A percentile compares a stretch with the other conserved stretches of the same genome.
Evolutionary conservation across 108 stramenopile species (phyloP).

Genomic region (Fragilariopsis cylindrus): DNA sequence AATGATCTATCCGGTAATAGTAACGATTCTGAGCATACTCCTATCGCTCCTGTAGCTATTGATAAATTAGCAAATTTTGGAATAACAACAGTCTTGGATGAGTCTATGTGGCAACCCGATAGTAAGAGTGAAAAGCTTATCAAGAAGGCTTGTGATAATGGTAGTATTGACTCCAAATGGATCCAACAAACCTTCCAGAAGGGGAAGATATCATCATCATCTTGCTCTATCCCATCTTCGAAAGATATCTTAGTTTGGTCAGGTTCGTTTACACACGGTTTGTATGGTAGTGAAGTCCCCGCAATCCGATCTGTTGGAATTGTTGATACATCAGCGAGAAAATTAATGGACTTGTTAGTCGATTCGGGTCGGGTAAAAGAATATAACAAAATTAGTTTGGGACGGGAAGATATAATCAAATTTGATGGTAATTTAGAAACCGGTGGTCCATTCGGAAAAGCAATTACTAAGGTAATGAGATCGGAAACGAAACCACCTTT

Average conservation of each 20-base stretch:
- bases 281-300: conserved; percentile 71
- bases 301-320: conserved; percentile 67
- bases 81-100: conserved; percentile 43
- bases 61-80: conserved; percentile 52
- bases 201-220: conserved; percentile 6
- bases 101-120: conserved; percentile 60
- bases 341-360: conserved; percentile 65
- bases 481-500: conserved; percentile 62
- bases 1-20: conserved; percentile 27
- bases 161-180: conserved; percentile 13
- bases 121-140: conserved; percentile 44
- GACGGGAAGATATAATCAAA: conserved; percentile 58
- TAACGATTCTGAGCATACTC: conserved; percentile 54
- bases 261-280: conserved; percentile 61
- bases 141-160: conserved; percentile 4
- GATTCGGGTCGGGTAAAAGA: conserved; percentile 70
- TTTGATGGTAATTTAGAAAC: conserved; percentile 53
- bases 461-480: conserved; percentile 75
- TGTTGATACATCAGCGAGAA: conserved; percentile 55
- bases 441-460: conserved; percentile 52
- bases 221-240: neutral
- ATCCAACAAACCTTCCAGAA: conserved; percentile 30
- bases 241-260: conserved; percentile 62
- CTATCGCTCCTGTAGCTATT: conserved; percentile 65
- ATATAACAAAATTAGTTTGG: conserved; percentile 80